Base-by-base conservation (phyloP, 2,329 filamentous ascomycete genomes). In the Cladosporium velox region DNA sequence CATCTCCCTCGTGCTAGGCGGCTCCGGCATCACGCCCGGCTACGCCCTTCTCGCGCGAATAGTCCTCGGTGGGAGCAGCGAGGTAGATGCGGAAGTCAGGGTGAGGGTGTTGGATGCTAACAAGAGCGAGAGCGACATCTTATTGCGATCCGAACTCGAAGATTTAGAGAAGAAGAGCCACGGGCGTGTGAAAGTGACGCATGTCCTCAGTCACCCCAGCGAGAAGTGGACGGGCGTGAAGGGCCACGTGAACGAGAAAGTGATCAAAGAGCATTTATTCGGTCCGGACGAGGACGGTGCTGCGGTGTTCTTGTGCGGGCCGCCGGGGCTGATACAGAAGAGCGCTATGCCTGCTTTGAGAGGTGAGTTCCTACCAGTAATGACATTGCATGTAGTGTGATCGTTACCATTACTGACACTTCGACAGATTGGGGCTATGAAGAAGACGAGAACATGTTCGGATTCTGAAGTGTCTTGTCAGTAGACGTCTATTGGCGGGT, bases 11-110 rank as follows among this genome's bases (percentile, higher is more conserved):
- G 77, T 86, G 1, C 77, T 86, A 0, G 84, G 83, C 0, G 83
- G 84, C 0, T 81, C 79, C 0, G 84, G 84, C 0, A 78, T 86
- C 14, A 86, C 84, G 0, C 83, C 84, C 0, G 84, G 83, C 0
- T 86, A 84, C 68, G 78, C 82, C 3, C 76, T 86, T 2, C 78
- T 86, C 30, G 79, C 79, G 1, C 77, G 80, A 1, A 79, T 84
- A 5, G 67, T 83, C 18, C 24, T 69, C 10, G 67, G 68, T 74
- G 10, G 10, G 8, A 26, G 54, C 10, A 24, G 69, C 0, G 51
- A 54, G 12, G 71, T 69, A 0, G 51, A 54, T 1, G 72, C 71
- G 6, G 80, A 83, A 38, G 65, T 72, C 14, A 67, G 81, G 54
- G 72, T 84, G 7, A 70, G 77, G 3, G 78, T 83, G 24, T 1